These are phyloP conservation scores for Forsythia suspensa DNA, from an alignment of 257 asterid genomes.

Conservation along the genomic window DNA sequence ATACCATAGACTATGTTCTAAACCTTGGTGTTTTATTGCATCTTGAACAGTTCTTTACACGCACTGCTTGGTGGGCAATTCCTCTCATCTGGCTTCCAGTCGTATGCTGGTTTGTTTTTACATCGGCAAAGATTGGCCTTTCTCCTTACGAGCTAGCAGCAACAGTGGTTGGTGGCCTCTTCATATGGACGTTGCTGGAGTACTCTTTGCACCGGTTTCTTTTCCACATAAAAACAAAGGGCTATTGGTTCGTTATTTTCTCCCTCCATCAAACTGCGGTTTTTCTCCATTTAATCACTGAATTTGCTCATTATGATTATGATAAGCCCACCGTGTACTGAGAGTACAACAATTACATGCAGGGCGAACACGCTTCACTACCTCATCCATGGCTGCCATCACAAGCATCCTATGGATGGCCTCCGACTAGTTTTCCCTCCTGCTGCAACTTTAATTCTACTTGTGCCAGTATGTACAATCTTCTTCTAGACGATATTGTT, in stretches of 20 bases:
- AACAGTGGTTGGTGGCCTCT: conserved; percentile 44
- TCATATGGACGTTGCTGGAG: conserved; percentile 59
- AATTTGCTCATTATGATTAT: background rate
- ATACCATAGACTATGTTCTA: background rate
- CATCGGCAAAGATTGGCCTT: conserved; percentile 41
- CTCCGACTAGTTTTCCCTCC: conserved; percentile 64
- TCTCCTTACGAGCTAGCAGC: conserved; percentile 42
- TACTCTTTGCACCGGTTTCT: conserved; percentile 58
- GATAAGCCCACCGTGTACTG: background rate
- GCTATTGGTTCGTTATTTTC: conserved; percentile 43
- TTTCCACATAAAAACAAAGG: conserved; percentile 47
- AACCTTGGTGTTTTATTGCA: conserved; percentile 11
- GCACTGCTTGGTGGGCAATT: conserved; percentile 71
- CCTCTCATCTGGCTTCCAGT: conserved; percentile 79
- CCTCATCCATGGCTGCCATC: conserved; percentile 68
- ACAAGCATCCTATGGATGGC: conserved; percentile 69
- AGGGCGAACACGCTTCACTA: conserved; percentile 61
- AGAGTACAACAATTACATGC: conserved; percentile 20
- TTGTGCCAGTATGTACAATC: conserved; percentile 32
- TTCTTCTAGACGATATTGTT: background rate
- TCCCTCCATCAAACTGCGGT: background rate
- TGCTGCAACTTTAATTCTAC: conserved; percentile 44
- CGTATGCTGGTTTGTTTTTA: conserved; percentile 40
- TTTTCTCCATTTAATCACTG: background rate
- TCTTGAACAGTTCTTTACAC: conserved; percentile 57